Conservation (phyloP, 352 stramenopile species). For the Plasmopara halstedii region DNA sequence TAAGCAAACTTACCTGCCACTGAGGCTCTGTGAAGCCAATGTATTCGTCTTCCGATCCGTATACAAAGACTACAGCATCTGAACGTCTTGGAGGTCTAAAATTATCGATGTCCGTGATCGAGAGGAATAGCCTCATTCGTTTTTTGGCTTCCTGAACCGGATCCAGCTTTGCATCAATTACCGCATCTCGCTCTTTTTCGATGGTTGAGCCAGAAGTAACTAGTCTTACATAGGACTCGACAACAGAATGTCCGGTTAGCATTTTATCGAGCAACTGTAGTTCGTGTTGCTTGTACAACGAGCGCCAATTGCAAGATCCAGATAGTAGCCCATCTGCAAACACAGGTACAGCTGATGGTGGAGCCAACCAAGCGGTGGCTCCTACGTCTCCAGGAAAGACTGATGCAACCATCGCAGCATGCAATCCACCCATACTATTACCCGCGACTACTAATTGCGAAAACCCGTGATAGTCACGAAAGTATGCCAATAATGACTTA, state of each 20-base stretch:
- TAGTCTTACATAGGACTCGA: slow-evolving; percentile 18
- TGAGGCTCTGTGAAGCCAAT: slow-evolving; percentile 52
- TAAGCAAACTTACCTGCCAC: slow-evolving; percentile 32
- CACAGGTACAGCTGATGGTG: slow-evolving; percentile 56
- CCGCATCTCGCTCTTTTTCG: not conserved
- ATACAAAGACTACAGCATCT: slow-evolving; percentile 69
- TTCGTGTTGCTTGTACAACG: slow-evolving; percentile 62
- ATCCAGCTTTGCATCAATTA: slow-evolving; percentile 18
- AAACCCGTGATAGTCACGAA: slow-evolving; percentile 40
- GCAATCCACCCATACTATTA: slow-evolving; percentile 70
- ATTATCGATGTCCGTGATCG: slow-evolving; percentile 80
- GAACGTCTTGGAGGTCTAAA: slow-evolving; percentile 52
- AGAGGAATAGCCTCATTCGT: slow-evolving; percentile 66
- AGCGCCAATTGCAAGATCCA: slow-evolving; percentile 68
- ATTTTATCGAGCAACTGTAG: slow-evolving; percentile 66
- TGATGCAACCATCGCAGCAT: slow-evolving; percentile 69
- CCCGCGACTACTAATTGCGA: slow-evolving; percentile 59
- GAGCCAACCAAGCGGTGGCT: slow-evolving; percentile 58
- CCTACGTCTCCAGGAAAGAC: slow-evolving; percentile 64
- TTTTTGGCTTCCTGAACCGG: slow-evolving; percentile 67
- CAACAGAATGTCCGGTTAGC: slow-evolving; percentile 30
- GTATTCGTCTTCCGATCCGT: slow-evolving; percentile 74
- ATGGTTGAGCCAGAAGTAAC: not conserved
- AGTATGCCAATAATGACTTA: slow-evolving; percentile 68
- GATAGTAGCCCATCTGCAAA: slow-evolving; percentile 72